A percentile compares a stretch with the other conserved stretches of the same genome.
phyloP scores from a whole-genome alignment of 352 stramenopile species.

The Phytophthora podocarpi region DNA sequence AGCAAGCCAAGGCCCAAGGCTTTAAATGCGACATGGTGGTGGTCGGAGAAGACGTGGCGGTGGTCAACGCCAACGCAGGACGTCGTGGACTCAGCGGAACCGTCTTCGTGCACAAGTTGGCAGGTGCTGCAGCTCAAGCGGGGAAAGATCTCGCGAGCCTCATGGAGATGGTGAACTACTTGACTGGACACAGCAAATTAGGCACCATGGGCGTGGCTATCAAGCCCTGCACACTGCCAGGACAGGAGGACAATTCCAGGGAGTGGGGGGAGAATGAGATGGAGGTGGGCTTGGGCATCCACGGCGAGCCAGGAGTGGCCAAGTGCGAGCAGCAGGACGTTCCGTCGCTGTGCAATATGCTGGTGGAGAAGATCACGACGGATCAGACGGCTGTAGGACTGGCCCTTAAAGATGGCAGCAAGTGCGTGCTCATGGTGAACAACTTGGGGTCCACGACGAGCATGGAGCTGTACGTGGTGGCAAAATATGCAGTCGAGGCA shows the following conservation, averaged over 20 bases:
- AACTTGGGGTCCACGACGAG: slow-evolving; percentile 95
- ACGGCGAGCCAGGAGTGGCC: slow-evolving; percentile 90
- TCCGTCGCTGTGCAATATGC: slow-evolving; percentile 47
- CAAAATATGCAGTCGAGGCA: slow-evolving; percentile 75
- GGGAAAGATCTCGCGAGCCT: slow-evolving; percentile 82
- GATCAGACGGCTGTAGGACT: slow-evolving; percentile 45
- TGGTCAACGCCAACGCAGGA: slow-evolving; percentile 95
- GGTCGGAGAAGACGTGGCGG: slow-evolving; percentile 94
- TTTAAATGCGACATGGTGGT: slow-evolving; percentile 95
- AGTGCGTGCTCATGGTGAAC: slow-evolving; percentile 93
- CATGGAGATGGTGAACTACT: slow-evolving; percentile 63
- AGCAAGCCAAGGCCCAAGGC: slow-evolving; percentile 94
- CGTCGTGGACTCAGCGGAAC: slow-evolving; percentile 96
- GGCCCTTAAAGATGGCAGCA: slow-evolving; percentile 40
- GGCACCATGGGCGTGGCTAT: slow-evolving; percentile 96
- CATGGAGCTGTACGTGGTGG: slow-evolving; percentile 96
- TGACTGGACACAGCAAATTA: slow-evolving; percentile 71
- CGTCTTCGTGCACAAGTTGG: slow-evolving; percentile 97
- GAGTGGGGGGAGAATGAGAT: slow-evolving; percentile 67
- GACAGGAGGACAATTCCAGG: slow-evolving; percentile 70
- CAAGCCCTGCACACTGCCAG: slow-evolving; percentile 94
- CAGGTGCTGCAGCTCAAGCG: slow-evolving; percentile 87
- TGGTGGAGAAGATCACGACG: slow-evolving; percentile 61
- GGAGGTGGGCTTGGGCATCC: slow-evolving; percentile 97
- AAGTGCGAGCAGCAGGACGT: slow-evolving; percentile 65